phyloP scores from a whole-genome alignment of 1,139 yeast species.

The Saccharomycopsis hybrid region DNA sequence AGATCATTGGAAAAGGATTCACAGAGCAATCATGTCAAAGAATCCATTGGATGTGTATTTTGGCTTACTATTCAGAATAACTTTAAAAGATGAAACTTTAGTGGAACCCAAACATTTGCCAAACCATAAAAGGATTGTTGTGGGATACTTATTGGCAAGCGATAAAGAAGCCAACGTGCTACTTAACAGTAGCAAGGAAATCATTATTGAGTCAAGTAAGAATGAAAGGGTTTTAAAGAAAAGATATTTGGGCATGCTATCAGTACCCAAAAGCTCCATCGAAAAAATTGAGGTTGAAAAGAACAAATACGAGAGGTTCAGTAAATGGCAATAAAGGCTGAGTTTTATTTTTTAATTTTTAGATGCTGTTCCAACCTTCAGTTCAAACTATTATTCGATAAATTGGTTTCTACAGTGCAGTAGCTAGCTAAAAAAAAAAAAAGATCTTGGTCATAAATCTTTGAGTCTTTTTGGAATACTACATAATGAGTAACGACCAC shows the following conservation, averaged over 20 bases:
- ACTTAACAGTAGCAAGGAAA: not conserved
- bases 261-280: conserved; percentile 11
- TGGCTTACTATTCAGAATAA: conserved; percentile 10
- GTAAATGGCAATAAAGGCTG: conserved; percentile 2
- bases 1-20: too few relatives aligned
- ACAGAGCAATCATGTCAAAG: not conserved
- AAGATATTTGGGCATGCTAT: conserved; percentile 15
- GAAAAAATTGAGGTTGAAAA: conserved; percentile 16
- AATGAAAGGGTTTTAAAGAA: not conserved
- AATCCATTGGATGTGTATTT: conserved; percentile 10
- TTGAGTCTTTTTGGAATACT: too few relatives aligned
- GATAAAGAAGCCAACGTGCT: conserved; percentile 14
- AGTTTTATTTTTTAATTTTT: not conserved
- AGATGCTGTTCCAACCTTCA: not conserved
- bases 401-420: too few relatives aligned
- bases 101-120: not conserved
- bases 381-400: too few relatives aligned
- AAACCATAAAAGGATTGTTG: conserved; percentile 4
- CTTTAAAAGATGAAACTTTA: conserved; percentile 11
- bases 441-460: too few relatives aligned
- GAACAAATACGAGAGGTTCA: conserved; percentile 11
- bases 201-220: not conserved
- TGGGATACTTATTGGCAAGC: conserved; percentile 12
- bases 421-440: too few relatives aligned
- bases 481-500: too few relatives aligned